These are phyloP conservation scores for Onygenales sp. DNA, from an alignment of 2,329 filamentous ascomycete genomes.

Conservation along the genomic window DNA sequence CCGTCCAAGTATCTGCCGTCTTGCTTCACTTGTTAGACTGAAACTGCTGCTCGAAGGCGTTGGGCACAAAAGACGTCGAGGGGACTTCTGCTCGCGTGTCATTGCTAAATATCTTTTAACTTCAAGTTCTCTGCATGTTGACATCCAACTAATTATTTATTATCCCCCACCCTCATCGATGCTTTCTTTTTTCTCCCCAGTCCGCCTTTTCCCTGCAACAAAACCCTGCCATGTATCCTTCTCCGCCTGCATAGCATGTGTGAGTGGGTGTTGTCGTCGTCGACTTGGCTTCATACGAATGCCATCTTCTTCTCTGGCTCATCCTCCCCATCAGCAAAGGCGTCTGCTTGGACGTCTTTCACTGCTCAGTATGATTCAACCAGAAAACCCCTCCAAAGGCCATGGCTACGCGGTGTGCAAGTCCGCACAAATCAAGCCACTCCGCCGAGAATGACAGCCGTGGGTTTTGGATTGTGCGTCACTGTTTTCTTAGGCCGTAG, in stretches of 20 bases:
- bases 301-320: not conserved
- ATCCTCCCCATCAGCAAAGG: not conserved
- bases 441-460: too few relatives aligned
- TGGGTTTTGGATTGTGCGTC: not conserved
- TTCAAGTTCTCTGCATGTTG: not conserved
- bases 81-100: not conserved
- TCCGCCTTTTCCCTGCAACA: not conserved
- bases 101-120: not conserved
- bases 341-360: not conserved
- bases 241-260: not conserved
- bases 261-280: not conserved
- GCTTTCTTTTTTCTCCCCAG: not conserved
- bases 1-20: constrained; percentile 1
- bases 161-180: not conserved
- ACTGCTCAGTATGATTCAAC: not conserved
- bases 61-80: constrained; percentile 1
- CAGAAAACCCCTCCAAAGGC: not conserved
- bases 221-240: not conserved
- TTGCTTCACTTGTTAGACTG: constrained; percentile 4
- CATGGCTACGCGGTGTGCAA: not conserved
- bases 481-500: constrained; percentile 1
- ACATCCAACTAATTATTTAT: too few relatives aligned
- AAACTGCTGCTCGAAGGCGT: not conserved
- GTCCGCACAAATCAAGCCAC: not conserved
- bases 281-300: not conserved